These are phyloP conservation scores for Stachybotrys chlorohalonatus DNA, from an alignment of 2,329 filamentous ascomycete species.

Conservation along the genomic window DNA sequence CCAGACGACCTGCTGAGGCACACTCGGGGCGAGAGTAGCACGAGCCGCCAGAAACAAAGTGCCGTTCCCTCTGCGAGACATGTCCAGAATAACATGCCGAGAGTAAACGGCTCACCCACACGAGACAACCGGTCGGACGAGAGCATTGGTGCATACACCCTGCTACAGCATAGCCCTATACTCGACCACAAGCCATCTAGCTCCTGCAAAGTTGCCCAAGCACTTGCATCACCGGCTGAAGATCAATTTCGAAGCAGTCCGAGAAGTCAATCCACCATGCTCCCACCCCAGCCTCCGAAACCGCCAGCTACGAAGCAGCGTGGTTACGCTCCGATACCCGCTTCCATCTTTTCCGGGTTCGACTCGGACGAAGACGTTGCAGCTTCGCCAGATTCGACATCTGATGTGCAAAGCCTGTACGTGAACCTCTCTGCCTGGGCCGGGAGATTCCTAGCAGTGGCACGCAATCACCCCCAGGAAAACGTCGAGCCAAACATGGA, in stretches of 20 bases:
- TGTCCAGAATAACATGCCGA: neutral
- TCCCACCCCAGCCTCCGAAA: slow-evolving; percentile 2
- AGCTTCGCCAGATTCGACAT: slow-evolving; percentile 13
- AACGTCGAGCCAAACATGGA: slow-evolving; percentile 9
- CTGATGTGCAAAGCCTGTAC: neutral
- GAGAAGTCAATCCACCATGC: neutral
- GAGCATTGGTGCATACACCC: no score
- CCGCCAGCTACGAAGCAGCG: no score
- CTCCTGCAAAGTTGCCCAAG: no score
- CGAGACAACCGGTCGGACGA: no score
- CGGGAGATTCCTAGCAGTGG: neutral
- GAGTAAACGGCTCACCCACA: neutral
- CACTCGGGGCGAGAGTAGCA: neutral
- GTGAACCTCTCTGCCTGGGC: neutral
- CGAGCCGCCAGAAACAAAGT: neutral
- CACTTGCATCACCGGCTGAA: no score
- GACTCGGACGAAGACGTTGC: slow-evolving; percentile 1
- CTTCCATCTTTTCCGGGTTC: neutral
- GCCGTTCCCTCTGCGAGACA: neutral
- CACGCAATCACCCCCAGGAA: neutral
- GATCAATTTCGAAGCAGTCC: neutral
- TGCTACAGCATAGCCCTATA: no score
- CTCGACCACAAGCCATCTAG: no score
- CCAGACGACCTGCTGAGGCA: neutral
- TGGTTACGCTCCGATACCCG: neutral